Conservation (phyloP, 306 rosid genomes). For the Acacia acuminata region DNA sequence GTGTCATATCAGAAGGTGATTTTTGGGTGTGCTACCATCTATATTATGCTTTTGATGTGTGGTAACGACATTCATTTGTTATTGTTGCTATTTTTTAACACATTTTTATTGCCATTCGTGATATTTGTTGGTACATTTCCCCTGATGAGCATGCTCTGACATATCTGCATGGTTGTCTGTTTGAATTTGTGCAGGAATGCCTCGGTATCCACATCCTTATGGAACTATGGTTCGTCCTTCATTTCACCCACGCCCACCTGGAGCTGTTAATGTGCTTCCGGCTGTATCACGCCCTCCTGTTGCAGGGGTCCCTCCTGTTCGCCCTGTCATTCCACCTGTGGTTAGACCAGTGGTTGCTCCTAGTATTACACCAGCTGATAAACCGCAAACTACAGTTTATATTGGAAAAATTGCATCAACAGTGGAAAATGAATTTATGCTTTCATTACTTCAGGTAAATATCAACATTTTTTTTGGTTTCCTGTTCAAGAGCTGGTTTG, state of each 20-base stretch:
- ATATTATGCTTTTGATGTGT: constrained; percentile 83
- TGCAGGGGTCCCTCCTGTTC: constrained; percentile 80
- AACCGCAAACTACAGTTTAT: constrained; percentile 83
- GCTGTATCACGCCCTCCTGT: constrained; percentile 72
- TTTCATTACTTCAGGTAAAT: constrained; percentile 78
- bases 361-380: constrained; percentile 76
- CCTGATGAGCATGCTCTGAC: constrained; percentile 53
- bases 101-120: constrained; percentile 37
- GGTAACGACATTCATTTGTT: constrained; percentile 73
- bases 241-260: constrained; percentile 78
- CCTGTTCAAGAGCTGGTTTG: not conserved
- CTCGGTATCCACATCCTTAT: constrained; percentile 82
- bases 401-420: constrained; percentile 91
- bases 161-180: constrained; percentile 67
- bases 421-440: constrained; percentile 90
- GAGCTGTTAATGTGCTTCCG: constrained; percentile 72
- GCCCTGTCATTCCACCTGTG: constrained; percentile 73
- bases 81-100: constrained; percentile 36
- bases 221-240: constrained; percentile 74
- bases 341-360: constrained; percentile 77
- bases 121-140: constrained; percentile 22
- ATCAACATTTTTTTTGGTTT: constrained; percentile 2
- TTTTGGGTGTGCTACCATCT: constrained; percentile 92
- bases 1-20: constrained; percentile 92
- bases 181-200: constrained; percentile 75